phyloP scores from a whole-genome alignment of 1,139 yeast genomes.

The Candida sp. region DNA sequence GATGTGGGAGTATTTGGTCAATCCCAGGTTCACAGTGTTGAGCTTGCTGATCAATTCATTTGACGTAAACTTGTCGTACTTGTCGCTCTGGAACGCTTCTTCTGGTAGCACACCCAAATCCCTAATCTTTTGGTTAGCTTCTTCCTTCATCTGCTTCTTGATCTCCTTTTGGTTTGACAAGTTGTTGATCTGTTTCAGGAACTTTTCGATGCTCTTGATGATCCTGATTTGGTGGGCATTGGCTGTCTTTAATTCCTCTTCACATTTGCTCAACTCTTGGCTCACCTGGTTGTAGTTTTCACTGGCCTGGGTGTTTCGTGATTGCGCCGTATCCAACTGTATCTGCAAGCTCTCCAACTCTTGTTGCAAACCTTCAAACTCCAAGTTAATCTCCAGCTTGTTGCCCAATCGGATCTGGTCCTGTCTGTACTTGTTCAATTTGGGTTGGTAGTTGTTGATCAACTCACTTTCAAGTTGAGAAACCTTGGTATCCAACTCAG shows the following conservation, averaged over 20 bases:
- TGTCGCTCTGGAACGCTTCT: conserved; percentile 62
- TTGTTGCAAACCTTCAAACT: conserved; percentile 38
- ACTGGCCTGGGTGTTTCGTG: conserved; percentile 18
- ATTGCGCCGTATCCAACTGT: conserved; percentile 27
- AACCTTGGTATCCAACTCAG: conserved; percentile 55
- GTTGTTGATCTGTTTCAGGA: conserved; percentile 69
- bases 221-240: conserved; percentile 61
- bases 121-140: conserved; percentile 72
- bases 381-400: conserved; percentile 33
- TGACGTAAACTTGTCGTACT: conserved; percentile 49
- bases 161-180: conserved; percentile 67
- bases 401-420: conserved; percentile 10
- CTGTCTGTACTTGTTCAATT: conserved; percentile 13
- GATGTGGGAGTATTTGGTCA: conserved; percentile 74
- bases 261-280: conserved; percentile 39
- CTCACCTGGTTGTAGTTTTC: conserved; percentile 29
- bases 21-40: conserved; percentile 58
- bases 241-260: conserved; percentile 48
- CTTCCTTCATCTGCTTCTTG: conserved; percentile 67
- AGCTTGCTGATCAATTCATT: conserved; percentile 60
- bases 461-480: conserved; percentile 62
- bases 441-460: conserved; percentile 47
- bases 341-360: conserved; percentile 25
- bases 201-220: conserved; percentile 61
- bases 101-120: conserved; percentile 91